phyloP scores from a whole-genome alignment of 345 rosid species.

The Ceriops tagal region DNA sequence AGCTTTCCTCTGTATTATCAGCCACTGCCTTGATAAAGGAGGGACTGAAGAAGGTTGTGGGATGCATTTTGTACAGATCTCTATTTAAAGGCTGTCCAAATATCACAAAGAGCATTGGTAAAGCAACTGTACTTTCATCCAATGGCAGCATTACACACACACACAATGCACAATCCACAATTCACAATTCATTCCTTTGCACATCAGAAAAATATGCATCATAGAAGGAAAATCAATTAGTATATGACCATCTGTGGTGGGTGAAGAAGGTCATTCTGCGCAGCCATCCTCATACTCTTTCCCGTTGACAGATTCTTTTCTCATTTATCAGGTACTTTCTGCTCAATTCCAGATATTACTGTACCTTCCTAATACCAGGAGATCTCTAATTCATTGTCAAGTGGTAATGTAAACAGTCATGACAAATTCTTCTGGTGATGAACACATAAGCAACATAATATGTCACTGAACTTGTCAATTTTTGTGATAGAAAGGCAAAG shows the following conservation, averaged over 20 bases:
- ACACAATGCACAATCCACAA: too few species aligned
- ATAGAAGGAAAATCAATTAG: background rate
- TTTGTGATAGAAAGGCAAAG: too few species aligned
- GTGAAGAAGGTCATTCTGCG: too few species aligned
- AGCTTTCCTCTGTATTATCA: conserved; percentile 56
- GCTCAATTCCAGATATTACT: background rate
- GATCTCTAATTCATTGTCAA: background rate
- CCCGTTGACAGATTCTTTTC: too few species aligned
- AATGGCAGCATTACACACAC: conserved; percentile 1
- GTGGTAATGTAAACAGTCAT: background rate
- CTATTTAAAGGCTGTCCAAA: conserved; percentile 61
- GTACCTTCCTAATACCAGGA: background rate
- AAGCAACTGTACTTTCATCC: background rate
- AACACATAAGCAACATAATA: too few species aligned
- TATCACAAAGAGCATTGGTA: conserved; percentile 1
- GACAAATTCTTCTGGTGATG: background rate
- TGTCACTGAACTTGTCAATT: too few species aligned
- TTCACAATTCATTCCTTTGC: background rate
- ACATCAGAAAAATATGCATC: background rate
- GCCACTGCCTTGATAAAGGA: conserved; percentile 64
- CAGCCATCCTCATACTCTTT: too few species aligned
- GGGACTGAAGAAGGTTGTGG: conserved; percentile 60
- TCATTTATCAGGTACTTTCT: background rate
- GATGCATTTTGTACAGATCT: conserved; percentile 59
- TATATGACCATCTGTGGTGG: too few species aligned